Conservation (phyloP, 352 stramenopile species). For the Globisporangium canariense region DNA sequence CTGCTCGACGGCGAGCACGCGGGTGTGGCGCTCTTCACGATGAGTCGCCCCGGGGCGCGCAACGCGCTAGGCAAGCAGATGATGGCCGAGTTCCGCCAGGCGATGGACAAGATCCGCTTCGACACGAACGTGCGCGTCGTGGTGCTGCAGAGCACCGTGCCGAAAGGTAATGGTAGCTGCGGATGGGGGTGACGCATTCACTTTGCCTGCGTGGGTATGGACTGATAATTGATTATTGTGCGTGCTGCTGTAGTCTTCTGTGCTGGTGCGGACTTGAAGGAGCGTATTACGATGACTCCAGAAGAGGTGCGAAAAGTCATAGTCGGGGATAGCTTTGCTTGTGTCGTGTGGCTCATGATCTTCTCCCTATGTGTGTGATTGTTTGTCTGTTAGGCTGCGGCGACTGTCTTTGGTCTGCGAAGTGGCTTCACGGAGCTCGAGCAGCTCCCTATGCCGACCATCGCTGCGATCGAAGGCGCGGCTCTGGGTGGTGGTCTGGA, state of each 20-base stretch:
- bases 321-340: not conserved
- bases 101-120: constrained; percentile 62
- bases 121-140: constrained; percentile 75
- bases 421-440: constrained; percentile 84
- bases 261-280: constrained; percentile 88
- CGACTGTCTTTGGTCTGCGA: constrained; percentile 72
- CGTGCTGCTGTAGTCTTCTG: constrained; percentile 66
- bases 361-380: constrained; percentile 3
- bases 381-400: constrained; percentile 30
- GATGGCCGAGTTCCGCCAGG: constrained; percentile 72
- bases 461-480: constrained; percentile 90
- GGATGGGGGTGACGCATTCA: not conserved
- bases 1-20: constrained; percentile 47
- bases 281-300: constrained; percentile 85
- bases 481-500: constrained; percentile 91
- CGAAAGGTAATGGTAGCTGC: constrained; percentile 29
- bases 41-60: constrained; percentile 64
- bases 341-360: not conserved
- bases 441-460: constrained; percentile 90
- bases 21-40: constrained; percentile 74
- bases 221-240: not conserved
- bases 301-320: constrained; percentile 52
- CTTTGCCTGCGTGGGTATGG: not conserved
- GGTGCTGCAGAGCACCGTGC: constrained; percentile 68
- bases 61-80: constrained; percentile 83